Evolutionary conservation across 2,329 filamentous ascomycete species (phyloP).

Genomic region (Aspergillus thermomutatus): DNA sequence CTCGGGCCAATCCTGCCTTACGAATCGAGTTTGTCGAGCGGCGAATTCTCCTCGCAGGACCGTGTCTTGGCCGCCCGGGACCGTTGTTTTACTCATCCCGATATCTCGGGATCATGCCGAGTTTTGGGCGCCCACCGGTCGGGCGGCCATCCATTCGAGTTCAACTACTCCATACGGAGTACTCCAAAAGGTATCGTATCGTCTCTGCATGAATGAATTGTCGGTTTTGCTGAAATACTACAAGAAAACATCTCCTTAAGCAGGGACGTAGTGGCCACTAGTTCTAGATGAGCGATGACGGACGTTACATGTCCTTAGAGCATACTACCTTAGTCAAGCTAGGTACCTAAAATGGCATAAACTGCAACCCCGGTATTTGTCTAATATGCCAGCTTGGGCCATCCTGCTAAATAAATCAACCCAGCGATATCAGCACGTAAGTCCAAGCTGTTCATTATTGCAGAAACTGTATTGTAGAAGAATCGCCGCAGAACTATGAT

Average conservation of each 20-base stretch:
- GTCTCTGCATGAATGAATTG: background rate
- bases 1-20: background rate
- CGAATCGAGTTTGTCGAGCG: background rate
- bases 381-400: background rate
- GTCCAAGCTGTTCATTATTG: background rate
- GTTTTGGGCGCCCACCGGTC: background rate
- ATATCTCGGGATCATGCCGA: slow-evolving; percentile 8
- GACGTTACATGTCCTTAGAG: no score
- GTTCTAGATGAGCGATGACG: background rate
- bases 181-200: background rate
- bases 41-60: background rate
- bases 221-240: background rate
- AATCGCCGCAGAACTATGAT: background rate
- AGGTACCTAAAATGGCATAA: no score
- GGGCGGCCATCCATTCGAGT: background rate
- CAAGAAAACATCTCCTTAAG: background rate
- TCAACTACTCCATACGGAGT: background rate
- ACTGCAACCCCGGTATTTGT: background rate
- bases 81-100: slow-evolving; percentile 3
- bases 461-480: background rate
- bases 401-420: background rate
- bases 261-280: background rate
- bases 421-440: background rate
- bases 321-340: background rate
- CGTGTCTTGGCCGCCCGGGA: background rate